These are phyloP conservation scores for Salix suchowensis DNA, from an alignment of 345 rosid species.

Conservation along the genomic window DNA sequence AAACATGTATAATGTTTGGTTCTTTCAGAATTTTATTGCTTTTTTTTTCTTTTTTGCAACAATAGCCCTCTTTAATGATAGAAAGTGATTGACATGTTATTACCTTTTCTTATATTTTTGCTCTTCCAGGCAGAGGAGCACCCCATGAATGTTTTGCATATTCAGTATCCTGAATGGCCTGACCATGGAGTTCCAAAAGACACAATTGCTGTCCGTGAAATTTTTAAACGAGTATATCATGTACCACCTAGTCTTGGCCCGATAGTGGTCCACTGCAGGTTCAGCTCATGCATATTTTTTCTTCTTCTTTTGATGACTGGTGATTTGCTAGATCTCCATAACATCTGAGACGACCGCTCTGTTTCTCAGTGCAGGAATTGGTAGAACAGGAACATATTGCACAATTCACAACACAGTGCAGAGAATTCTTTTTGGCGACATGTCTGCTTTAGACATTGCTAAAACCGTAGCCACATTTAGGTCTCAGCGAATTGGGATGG, in stretches of 20 bases:
- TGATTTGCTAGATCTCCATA: neutral
- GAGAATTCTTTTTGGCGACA: conserved; percentile 81
- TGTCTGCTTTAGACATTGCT: conserved; percentile 75
- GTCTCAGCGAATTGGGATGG: conserved; percentile 89
- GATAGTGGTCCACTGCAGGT: conserved; percentile 97
- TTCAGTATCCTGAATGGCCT: conserved; percentile 95
- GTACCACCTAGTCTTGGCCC: conserved; percentile 70
- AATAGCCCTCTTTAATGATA: neutral
- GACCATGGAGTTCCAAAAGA: conserved; percentile 93
- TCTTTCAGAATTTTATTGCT: neutral
- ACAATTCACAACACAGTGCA: conserved; percentile 87
- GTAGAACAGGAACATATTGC: conserved; percentile 96
- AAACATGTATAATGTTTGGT: neutral
- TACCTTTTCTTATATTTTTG: neutral
- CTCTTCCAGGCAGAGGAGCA: conserved; percentile 56
- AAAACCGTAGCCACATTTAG: conserved; percentile 61
- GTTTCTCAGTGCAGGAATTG: conserved; percentile 87
- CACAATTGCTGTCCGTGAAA: conserved; percentile 72
- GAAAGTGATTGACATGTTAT: neutral
- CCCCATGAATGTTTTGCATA: conserved; percentile 64
- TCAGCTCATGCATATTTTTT: conserved; percentile 10
- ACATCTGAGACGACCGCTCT: conserved; percentile 24
- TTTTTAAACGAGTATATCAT: conserved; percentile 53
- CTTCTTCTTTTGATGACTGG: conserved; percentile 2
- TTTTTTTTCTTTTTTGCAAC: too few relatives aligned